Evolutionary conservation across 768 basidiomycete genomes (phyloP), one percentile per base, ranked within the genome.

Genomic region (Mycena polygramma): DNA sequence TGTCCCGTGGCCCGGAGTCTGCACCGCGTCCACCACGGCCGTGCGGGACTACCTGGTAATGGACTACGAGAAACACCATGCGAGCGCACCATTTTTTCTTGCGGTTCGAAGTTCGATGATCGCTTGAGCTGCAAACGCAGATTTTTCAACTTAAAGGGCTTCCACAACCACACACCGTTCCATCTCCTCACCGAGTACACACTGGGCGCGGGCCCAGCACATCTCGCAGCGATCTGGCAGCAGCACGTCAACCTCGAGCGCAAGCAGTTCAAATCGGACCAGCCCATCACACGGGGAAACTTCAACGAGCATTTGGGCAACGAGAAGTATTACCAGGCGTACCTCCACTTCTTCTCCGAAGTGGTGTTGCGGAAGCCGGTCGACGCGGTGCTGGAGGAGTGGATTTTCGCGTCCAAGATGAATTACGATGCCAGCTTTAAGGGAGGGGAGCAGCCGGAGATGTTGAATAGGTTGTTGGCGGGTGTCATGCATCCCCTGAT

Each of bases 401-500:
- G 87, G 66, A 69, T 94, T 11, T 91, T 93, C 73, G 88, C 89
- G 19, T 64, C 73, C 8, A 79, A 83, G 53, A 86, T 81, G 59
- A 92, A 92, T 66, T 80, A 84, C 41, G 41, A 41, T 53, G 88
- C 3, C 41, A 5, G 13, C 41, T 4, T 13, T 10, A 43, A 17
- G 13, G 13, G 88, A 0, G 79, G 84, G 68, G 11, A 36, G 58
- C 13, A 11, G 65, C 65, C 65, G 52, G 13, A 66, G 26, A 90
- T 93, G 89, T 74, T 92, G 17, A 83, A 82, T 52, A 85, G 91
- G 14, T 85, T 90, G 70, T 45, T 90, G 19, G 83, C 83, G 1
- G 90, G 89, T 3, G 74, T 91, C 10, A 35, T 93, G 7, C 92
- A 94, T 73, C 89, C 92, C 0, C 64, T 92, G 48, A 92, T 93